Evolutionary conservation across 805 yeast genomes (phyloP).

Genomic region (Priceomyces medius): DNA sequence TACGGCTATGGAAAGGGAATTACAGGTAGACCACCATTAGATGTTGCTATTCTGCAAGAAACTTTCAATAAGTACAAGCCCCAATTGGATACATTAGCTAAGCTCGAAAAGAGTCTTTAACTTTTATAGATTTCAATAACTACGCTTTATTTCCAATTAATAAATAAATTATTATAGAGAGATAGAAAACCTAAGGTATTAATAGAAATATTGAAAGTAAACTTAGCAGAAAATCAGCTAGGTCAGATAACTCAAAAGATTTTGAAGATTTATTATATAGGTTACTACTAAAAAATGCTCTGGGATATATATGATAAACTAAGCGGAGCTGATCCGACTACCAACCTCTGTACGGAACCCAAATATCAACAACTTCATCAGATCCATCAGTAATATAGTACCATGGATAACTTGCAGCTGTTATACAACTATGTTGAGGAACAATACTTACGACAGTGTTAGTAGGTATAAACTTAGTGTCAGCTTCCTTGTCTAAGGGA

Average conservation of each 20-base stretch:
- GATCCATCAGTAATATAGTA: conserved; percentile 50
- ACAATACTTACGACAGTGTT: conserved; percentile 56
- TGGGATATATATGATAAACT: too few relatives aligned
- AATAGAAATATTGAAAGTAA: too few relatives aligned
- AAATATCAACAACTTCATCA: conserved; percentile 54
- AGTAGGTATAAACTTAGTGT: conserved; percentile 42
- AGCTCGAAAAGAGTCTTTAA: conserved; percentile 13
- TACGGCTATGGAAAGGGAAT: conserved; percentile 25
- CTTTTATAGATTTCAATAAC: background rate
- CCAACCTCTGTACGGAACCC: conserved; percentile 52
- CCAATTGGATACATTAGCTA: conserved; percentile 13
- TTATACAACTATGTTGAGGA: conserved; percentile 75
- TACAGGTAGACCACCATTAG: conserved; percentile 33
- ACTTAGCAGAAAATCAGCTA: too few relatives aligned
- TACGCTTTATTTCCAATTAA: background rate
- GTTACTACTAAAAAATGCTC: too few relatives aligned
- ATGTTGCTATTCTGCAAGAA: conserved; percentile 9
- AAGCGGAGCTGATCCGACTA: too few relatives aligned
- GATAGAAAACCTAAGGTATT: too few relatives aligned
- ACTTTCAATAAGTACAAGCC: conserved; percentile 12
- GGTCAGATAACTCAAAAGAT: too few relatives aligned
- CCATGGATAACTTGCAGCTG: conserved; percentile 61
- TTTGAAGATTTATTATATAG: too few relatives aligned
- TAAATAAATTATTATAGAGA: too few relatives aligned
- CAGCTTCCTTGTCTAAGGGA: conserved; percentile 34